Conservation (phyloP, 805 yeast genomes). For the Yarrowia bubula region DNA sequence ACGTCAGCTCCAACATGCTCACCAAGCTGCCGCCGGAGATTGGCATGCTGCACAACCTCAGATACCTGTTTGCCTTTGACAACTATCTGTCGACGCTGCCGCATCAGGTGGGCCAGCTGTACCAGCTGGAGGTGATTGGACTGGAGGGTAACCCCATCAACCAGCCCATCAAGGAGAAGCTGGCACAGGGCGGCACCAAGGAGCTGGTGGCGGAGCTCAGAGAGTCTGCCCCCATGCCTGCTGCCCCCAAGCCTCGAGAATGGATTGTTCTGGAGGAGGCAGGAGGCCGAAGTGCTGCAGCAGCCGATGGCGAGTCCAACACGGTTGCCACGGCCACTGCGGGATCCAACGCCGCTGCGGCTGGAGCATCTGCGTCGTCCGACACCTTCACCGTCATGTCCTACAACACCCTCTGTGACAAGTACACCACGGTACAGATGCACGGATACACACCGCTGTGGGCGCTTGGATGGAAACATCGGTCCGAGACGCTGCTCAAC, state of each 20-base stretch:
- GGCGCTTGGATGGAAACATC: constrained; percentile 93
- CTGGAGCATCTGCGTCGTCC: constrained; percentile 7
- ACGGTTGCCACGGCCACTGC: constrained; percentile 16
- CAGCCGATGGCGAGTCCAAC: not conserved
- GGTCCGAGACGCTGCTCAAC: constrained; percentile 70
- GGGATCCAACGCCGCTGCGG: constrained; percentile 1
- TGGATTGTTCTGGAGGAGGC: constrained; percentile 73
- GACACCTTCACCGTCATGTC: constrained; percentile 67
- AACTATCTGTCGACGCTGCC: constrained; percentile 77
- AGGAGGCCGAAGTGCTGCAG: constrained; percentile 12
- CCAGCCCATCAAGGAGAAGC: constrained; percentile 56
- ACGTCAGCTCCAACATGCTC: constrained; percentile 74
- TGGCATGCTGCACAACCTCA: constrained; percentile 76
- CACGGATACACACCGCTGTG: constrained; percentile 95
- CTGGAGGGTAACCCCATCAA: constrained; percentile 90
- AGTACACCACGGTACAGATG: constrained; percentile 88
- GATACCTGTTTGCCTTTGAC: constrained; percentile 83
- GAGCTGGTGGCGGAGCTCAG: constrained; percentile 77
- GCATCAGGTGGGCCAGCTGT: constrained; percentile 77
- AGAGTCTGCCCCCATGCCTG: constrained; percentile 71
- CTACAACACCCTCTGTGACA: constrained; percentile 92
- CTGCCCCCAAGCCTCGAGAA: constrained; percentile 69
- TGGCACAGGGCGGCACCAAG: constrained; percentile 80
- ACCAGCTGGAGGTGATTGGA: constrained; percentile 82
- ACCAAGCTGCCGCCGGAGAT: constrained; percentile 76